Conservation (phyloP, 176 grass and related monocot species). For the Musa beccarii region DNA sequence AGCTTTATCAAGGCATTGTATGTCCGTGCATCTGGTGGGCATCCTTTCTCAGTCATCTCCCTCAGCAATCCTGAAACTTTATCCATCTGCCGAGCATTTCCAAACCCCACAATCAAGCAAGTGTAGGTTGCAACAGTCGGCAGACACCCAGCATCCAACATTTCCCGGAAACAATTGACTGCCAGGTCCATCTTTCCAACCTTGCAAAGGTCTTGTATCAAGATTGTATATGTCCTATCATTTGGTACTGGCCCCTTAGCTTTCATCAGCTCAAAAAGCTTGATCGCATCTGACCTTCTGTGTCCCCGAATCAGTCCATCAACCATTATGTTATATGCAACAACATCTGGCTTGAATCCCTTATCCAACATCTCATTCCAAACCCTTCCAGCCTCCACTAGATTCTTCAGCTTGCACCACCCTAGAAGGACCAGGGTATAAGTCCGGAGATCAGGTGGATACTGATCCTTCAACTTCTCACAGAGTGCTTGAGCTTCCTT, state of each 20-base stretch:
- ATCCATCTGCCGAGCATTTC: constrained; percentile 71
- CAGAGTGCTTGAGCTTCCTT: constrained; percentile 66
- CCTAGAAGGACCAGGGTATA: constrained; percentile 56
- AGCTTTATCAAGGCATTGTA: constrained; percentile 89
- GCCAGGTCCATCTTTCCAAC: constrained; percentile 77
- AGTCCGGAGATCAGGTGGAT: constrained; percentile 44
- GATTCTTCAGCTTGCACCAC: constrained; percentile 71
- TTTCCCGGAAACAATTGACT: constrained; percentile 49
- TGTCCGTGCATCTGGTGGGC: constrained; percentile 45
- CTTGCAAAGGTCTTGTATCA: constrained; percentile 71
- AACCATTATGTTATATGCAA: constrained; percentile 76
- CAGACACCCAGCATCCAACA: constrained; percentile 39
- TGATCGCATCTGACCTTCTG: constrained; percentile 59
- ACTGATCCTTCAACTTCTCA: constrained; percentile 48
- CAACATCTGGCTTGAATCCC: constrained; percentile 57
- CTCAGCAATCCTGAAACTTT: constrained; percentile 49
- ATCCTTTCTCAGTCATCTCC: constrained; percentile 57
- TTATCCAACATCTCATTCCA: constrained; percentile 89
- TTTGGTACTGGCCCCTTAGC: constrained; percentile 69
- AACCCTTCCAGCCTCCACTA: constrained; percentile 55
- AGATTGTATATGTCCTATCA: constrained; percentile 59
- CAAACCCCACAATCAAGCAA: constrained; percentile 80
- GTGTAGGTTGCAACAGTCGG: constrained; percentile 50
- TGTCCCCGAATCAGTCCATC: constrained; percentile 66
- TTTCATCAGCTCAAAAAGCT: constrained; percentile 94